Evolutionary conservation across 495 filamentous ascomycete species (phyloP).

Genomic region (Margaritispora aquatica): DNA sequence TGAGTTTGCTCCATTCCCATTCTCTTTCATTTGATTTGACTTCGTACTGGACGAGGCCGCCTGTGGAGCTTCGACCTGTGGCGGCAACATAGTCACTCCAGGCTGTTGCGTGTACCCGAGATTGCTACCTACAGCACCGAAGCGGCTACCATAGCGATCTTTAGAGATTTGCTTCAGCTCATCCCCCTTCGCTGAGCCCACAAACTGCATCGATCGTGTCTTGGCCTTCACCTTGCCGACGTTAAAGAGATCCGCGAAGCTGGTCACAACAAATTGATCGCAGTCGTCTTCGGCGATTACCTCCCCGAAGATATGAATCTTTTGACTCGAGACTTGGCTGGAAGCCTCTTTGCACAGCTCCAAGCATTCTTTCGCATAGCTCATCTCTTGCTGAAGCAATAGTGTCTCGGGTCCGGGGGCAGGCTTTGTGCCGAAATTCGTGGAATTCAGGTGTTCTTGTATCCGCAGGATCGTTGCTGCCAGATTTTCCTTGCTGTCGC

Average conservation of each 20-base stretch:
- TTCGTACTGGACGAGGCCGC: slow-evolving; percentile 11
- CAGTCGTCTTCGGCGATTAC: slow-evolving; percentile 28
- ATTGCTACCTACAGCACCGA: slow-evolving; percentile 21
- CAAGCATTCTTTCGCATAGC: slow-evolving; percentile 27
- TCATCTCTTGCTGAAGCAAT: slow-evolving; percentile 27
- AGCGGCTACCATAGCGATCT: slow-evolving; percentile 29
- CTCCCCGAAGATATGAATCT: slow-evolving; percentile 29
- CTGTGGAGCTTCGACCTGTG: slow-evolving; percentile 15
- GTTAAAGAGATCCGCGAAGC: slow-evolving; percentile 31
- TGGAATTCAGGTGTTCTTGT: slow-evolving; percentile 22
- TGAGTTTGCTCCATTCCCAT: slow-evolving; percentile 10
- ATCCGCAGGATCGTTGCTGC: slow-evolving; percentile 23
- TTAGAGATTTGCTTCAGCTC: slow-evolving; percentile 24
- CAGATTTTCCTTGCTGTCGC: slow-evolving; percentile 25
- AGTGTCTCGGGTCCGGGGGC: slow-evolving; percentile 20
- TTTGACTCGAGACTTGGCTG: slow-evolving; percentile 26
- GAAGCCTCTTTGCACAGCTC: slow-evolving; percentile 30
- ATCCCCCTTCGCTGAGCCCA: slow-evolving; percentile 28
- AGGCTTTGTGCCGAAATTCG: slow-evolving; percentile 19
- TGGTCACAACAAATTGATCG: slow-evolving; percentile 33
- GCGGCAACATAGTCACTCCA: slow-evolving; percentile 3
- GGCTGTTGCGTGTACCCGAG: slow-evolving; percentile 5
- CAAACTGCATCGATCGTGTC: slow-evolving; percentile 26
- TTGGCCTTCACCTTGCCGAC: slow-evolving; percentile 25
- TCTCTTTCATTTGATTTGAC: slow-evolving; percentile 13